Base-by-base conservation (phyloP, 1,284 basidiomycete species). In the Dichomitus squalens region DNA sequence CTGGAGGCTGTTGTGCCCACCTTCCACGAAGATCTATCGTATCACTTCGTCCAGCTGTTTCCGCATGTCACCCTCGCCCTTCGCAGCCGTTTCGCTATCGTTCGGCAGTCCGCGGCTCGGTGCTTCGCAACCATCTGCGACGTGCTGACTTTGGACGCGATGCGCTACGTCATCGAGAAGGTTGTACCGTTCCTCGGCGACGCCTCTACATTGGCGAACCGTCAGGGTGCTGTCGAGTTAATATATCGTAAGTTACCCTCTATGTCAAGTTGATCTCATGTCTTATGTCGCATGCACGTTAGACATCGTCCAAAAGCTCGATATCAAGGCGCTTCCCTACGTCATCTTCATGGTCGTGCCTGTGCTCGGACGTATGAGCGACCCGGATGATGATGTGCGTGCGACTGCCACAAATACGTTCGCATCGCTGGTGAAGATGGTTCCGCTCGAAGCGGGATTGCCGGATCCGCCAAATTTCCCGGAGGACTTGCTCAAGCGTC, bases 381-480 rank as follows among this genome's bases (percentile, higher is more conserved):
- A 99, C 73, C 72, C 87, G 3, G 90, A 99, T 69, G 94, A 96
- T 63, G 88, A 93, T 60, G 90, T 97, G 47, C 89, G 97, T 20
- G 86, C 96, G 36, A 87, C 95, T 5, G 91, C 97, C 0, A 98
- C 97, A 7, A 95, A 95, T 69, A 97, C 96, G 0, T 99, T 99
- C 71, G 97, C 97, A 0, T 92, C 94, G 2, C 78, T 99, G n/a
- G 93, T 99, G 66, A 98, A 99, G 79, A 96, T 99, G 90, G 95
- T 99, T 6, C 97, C 97, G 4, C 82, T 99, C 0, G 97, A 99
- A 92, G 92, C 94, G 62, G 97, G 96, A 52, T 79, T 99, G 34
- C 96, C 96, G 6, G 95, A 98, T 71, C 97, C 97, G 34, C 88
- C 90, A 11, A 92, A 92, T 16, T 98, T 99, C 77, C 88, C 97